Conservation (phyloP, 1,139 yeast species). For the Nakaseomyces kungkrabaensis region DNA sequence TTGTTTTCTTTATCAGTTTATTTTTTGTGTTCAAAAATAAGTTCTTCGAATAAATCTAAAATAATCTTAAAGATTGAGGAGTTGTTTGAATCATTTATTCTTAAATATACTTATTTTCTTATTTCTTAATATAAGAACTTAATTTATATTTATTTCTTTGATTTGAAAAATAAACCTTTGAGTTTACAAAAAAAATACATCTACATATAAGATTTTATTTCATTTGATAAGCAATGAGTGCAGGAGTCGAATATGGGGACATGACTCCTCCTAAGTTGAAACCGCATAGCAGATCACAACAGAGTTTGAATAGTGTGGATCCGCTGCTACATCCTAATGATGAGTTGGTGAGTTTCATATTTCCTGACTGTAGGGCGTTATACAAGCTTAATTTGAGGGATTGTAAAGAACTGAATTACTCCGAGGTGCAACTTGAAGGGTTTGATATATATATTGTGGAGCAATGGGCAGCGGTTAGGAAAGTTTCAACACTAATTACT, state of each 20-base stretch:
- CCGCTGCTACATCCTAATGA: conserved; percentile 2
- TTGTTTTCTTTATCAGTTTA: no score
- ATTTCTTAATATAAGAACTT: neutral
- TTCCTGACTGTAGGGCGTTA: conserved; percentile 47
- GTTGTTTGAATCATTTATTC: no score
- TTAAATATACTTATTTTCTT: no score
- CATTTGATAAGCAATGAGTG: neutral
- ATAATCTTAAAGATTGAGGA: no score
- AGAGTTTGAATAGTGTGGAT: neutral
- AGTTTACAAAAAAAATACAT: no score
- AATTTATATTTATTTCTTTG: no score
- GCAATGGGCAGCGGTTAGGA: conserved; percentile 80
- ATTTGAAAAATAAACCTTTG: no score
- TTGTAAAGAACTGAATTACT: conserved; percentile 32
- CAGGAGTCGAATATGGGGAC: neutral
- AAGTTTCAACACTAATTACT: conserved; percentile 57
- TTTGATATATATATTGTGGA: conserved; percentile 86
- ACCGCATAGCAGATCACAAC: neutral
- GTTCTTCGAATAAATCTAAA: no score
- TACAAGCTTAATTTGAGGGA: conserved; percentile 35
- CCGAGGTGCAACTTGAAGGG: conserved; percentile 47
- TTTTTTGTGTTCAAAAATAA: no score
- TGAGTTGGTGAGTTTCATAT: conserved; percentile 21
- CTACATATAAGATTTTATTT: no score
- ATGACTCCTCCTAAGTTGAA: neutral